Base-by-base conservation (phyloP, 2,329 filamentous ascomycete species). In the Chrysoporthe austroafricana region DNA sequence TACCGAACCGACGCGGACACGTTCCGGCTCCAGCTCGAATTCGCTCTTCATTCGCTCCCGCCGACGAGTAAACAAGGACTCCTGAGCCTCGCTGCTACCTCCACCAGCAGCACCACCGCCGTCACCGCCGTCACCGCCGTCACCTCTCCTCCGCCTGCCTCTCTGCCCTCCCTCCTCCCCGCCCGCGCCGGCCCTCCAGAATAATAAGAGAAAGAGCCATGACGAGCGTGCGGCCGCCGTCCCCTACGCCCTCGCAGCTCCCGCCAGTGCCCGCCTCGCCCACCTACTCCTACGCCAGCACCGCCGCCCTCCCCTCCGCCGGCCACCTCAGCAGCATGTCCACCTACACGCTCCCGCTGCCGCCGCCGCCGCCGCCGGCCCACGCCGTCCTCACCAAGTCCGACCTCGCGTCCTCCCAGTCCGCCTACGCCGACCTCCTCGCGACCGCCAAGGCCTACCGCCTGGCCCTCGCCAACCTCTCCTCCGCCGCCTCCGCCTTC, bases 381-480 rank as follows among this genome's bases (percentile, higher is more conserved):
- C 84, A 89, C 73, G 82, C 87, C 69, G 82, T 90, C 64, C 85
- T 91, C 67, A 86, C 85, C 63, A 88, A 88, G 74, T 78, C 83
- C 75, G 89, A 91, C 76, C 86, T 91, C 70, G 86, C 87, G 70
- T 79, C 82, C 67, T 90, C 88, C 0, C 88, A 90, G 70, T 78
- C 82, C 16, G 86, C 88, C 61, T 91, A 91, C 77, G 80, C 86
- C 4, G 86, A 88, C 70, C 84, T 91, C 18, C 75, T 90, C 62
- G 77, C 85, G 26, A 86, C 85, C 16, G 89, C 89, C 57, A 91
- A 91, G 76, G 77, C 83, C 52, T 91, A 90, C 77, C 86, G 89
- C 58, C 76, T 86, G 26, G 88, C 88, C 18, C 85, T 91, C 59
- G 84, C 88, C 46, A 76, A 85, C 2, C 80, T 91, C 14, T 89